Conservation (phyloP, 495 filamentous ascomycete species). For the Xylaria intraflava region DNA sequence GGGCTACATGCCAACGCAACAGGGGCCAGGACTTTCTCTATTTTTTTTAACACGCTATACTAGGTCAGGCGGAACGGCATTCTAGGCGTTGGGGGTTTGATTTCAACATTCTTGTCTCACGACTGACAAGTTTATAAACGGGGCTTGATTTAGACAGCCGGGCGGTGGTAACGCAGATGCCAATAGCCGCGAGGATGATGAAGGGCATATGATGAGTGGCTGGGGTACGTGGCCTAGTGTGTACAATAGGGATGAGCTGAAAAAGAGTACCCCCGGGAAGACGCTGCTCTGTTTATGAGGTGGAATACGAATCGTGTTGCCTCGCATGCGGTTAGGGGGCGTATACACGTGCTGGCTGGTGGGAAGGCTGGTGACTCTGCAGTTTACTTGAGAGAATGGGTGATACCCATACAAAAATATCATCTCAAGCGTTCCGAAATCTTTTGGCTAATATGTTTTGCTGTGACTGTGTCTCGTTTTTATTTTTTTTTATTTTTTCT, state of each 20-base stretch:
- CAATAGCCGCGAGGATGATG: neutral
- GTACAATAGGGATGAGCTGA: neutral
- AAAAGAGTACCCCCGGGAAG: too few species aligned
- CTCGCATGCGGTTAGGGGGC: too few species aligned
- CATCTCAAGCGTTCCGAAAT: too few species aligned
- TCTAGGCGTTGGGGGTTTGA: conserved; percentile 1
- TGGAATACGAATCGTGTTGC: too few species aligned
- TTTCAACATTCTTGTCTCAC: neutral
- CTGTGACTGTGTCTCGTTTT: too few species aligned
- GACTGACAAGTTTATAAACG: neutral
- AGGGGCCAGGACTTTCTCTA: conserved; percentile 1
- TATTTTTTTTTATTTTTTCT: too few species aligned
- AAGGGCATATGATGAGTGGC: neutral
- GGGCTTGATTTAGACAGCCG: neutral
- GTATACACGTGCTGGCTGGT: too few species aligned
- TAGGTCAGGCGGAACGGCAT: conserved; percentile 6
- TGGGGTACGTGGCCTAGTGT: neutral
- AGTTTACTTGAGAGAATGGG: too few species aligned
- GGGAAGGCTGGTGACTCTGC: too few species aligned
- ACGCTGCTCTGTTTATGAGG: too few species aligned
- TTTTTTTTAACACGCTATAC: conserved; percentile 1
- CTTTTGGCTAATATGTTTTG: too few species aligned
- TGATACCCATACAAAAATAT: too few species aligned
- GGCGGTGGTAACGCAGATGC: neutral
- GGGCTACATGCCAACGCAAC: neutral